Conservation (phyloP, 1,284 basidiomycete genomes). For the Xerocomus nothofagi region DNA sequence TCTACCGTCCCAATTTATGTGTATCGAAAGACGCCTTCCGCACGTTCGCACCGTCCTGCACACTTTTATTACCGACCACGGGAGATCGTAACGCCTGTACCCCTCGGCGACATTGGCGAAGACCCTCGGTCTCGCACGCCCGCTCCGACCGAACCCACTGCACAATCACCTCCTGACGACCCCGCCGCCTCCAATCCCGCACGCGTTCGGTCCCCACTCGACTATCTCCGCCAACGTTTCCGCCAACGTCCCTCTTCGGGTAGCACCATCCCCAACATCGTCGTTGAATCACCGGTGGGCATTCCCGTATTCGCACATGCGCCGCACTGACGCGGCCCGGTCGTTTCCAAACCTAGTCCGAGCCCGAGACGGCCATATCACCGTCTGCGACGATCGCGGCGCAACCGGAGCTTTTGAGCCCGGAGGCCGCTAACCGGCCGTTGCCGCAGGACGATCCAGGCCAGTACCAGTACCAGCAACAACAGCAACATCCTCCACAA, state of each 20-base stretch:
- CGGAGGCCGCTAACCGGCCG: constrained; percentile 31
- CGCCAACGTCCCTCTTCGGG: constrained; percentile 33
- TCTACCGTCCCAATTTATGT: neutral
- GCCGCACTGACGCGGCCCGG: neutral
- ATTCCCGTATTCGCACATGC: neutral
- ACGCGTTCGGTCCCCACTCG: constrained; percentile 18
- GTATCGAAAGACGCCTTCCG: constrained; percentile 18
- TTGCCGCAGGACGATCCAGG: constrained; percentile 24
- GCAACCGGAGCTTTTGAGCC: constrained; percentile 31
- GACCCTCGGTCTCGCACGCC: constrained; percentile 19
- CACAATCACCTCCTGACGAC: constrained; percentile 8
- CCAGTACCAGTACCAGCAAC: constrained; percentile 14
- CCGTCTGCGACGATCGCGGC: constrained; percentile 13
- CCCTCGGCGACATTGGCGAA: constrained; percentile 14
- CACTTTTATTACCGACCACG: constrained; percentile 22
- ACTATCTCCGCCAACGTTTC: constrained; percentile 28
- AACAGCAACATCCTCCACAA: neutral
- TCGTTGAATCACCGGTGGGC: constrained; percentile 38
- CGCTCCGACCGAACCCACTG: constrained; percentile 7
- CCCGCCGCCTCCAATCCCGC: neutral
- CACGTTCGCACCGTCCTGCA: constrained; percentile 13
- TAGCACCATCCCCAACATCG: constrained; percentile 34
- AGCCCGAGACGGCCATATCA: constrained; percentile 26
- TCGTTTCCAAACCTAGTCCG: constrained; percentile 23
- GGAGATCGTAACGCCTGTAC: constrained; percentile 20